Evolutionary conservation across 2,329 filamentous ascomycete genomes (phyloP).

Genomic region (Pseudogymnoascus sp.): DNA sequence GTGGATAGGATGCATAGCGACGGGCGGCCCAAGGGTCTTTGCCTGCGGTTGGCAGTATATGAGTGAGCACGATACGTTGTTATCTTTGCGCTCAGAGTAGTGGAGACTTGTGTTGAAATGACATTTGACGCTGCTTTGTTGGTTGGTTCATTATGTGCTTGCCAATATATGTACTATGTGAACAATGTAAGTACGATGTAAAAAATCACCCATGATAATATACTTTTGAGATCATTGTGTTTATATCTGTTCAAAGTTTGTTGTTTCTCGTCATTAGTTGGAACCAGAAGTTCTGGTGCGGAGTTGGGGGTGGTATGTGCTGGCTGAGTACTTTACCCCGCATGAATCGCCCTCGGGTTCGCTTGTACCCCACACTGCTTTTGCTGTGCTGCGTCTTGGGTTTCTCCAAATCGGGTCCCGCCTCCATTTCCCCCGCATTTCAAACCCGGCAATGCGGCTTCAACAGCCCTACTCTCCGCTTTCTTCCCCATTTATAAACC

Average conservation of each 20-base stretch:
- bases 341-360: neutral
- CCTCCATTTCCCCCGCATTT: slow-evolving; percentile 2
- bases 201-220: neutral
- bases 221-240: neutral
- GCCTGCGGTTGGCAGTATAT: neutral
- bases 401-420: neutral
- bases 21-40: slow-evolving; percentile 1
- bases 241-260: neutral
- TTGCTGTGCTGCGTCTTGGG: neutral
- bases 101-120: slow-evolving; percentile 2
- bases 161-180: neutral
- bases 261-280: neutral
- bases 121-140: neutral
- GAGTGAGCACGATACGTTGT: slow-evolving; percentile 6
- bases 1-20: slow-evolving; percentile 4
- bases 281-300: neutral
- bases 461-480: neutral
- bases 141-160: neutral
- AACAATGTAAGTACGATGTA: neutral
- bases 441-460: neutral
- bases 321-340: neutral
- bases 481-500: slow-evolving; percentile 8
- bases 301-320: neutral
- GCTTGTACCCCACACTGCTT: neutral
- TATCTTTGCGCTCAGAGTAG: neutral